phyloP scores from a whole-genome alignment of 306 rosid species.

The Pterocarpus santalinus region DNA sequence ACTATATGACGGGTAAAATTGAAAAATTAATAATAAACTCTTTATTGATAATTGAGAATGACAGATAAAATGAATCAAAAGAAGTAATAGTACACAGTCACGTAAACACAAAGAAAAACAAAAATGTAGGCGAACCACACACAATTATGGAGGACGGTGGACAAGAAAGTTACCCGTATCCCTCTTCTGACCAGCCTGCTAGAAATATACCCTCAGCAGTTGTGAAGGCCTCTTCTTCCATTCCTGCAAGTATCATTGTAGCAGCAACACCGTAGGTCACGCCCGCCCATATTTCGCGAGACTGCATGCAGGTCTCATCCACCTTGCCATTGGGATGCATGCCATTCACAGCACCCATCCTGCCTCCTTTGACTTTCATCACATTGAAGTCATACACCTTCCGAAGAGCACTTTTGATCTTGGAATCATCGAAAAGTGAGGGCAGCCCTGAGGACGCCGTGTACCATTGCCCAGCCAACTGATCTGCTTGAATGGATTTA shows the following conservation, averaged over 20 bases:
- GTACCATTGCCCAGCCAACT: slow-evolving; percentile 99
- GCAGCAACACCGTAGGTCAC: slow-evolving; percentile 97
- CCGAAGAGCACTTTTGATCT: slow-evolving; percentile 78
- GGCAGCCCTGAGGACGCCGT: slow-evolving; percentile 93
- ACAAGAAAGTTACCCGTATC: slow-evolving; percentile 80
- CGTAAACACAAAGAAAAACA: neutral
- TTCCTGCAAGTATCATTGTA: slow-evolving; percentile 92
- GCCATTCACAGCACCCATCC: slow-evolving; percentile 98
- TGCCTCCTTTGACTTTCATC: slow-evolving; percentile 92
- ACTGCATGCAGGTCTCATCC: slow-evolving; percentile 99
- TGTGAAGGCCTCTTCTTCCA: slow-evolving; percentile 89
- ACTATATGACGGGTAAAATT: too few relatives aligned
- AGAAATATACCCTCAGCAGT: slow-evolving; percentile 92
- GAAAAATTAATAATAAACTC: too few relatives aligned
- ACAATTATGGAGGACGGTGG: slow-evolving; percentile 22
- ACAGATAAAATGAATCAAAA: too few relatives aligned
- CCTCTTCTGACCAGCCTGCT: slow-evolving; percentile 98
- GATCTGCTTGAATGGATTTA: slow-evolving; percentile 97
- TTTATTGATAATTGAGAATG: too few relatives aligned
- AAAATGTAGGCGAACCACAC: slow-evolving; percentile 7
- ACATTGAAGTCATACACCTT: slow-evolving; percentile 91
- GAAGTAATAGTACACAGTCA: neutral
- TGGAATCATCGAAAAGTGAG: slow-evolving; percentile 80
- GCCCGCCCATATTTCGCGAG: slow-evolving; percentile 98
- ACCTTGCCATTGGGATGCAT: slow-evolving; percentile 95